phyloP scores from a whole-genome alignment of 2,329 filamentous ascomycete species.

The Talaromyces sp. region DNA sequence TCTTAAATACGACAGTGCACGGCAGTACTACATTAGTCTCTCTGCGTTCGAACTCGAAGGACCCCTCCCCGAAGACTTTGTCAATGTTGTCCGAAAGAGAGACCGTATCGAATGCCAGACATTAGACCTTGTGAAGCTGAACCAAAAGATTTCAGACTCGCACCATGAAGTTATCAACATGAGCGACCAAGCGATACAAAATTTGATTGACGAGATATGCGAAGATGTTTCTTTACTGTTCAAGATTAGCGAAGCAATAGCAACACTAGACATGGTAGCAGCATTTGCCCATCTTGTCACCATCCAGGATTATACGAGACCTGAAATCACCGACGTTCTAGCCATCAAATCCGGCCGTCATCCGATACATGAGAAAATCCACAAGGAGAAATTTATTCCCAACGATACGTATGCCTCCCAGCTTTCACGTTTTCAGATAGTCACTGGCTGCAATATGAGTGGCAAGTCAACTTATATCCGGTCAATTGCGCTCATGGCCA shows the following conservation, averaged over 20 bases:
- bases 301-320: constrained; percentile 61
- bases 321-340: constrained; percentile 62
- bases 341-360: constrained; percentile 72
- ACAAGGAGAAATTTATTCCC: constrained; percentile 66
- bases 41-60: constrained; percentile 56
- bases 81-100: constrained; percentile 70
- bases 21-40: constrained; percentile 75
- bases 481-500: constrained; percentile 71
- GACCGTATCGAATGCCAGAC: constrained; percentile 84
- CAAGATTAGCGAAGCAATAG: constrained; percentile 78
- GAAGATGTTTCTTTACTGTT: constrained; percentile 69
- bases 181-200: constrained; percentile 70
- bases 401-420: constrained; percentile 85
- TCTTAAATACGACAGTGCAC: constrained; percentile 68
- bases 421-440: constrained; percentile 79
- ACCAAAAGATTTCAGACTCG: constrained; percentile 68
- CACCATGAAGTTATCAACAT: constrained; percentile 78
- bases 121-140: constrained; percentile 74
- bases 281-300: constrained; percentile 72
- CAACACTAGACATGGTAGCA: constrained; percentile 78
- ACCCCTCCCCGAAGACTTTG: constrained; percentile 61
- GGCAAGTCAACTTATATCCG: constrained; percentile 95
- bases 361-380: constrained; percentile 70
- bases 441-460: constrained; percentile 97
- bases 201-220: constrained; percentile 67